Base-by-base conservation (phyloP, 257 asterid species). In the Petunia secreta region DNA sequence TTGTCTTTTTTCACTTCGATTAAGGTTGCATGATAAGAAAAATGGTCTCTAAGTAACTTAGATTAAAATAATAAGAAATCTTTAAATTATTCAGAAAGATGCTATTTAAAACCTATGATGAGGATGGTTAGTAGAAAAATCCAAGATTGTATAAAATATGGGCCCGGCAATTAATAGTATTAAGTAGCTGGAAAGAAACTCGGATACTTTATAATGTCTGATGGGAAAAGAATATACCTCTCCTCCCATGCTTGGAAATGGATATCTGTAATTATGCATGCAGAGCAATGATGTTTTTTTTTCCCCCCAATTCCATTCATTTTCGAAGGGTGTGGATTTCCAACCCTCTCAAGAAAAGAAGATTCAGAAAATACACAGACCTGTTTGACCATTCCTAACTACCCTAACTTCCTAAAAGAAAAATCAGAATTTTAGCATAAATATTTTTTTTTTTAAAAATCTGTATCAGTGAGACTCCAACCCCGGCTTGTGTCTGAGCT, bases 151-250 rank as follows among this genome's bases (percentile, higher is more conserved):
- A 0, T 16, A 46, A 46, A 46, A 25, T 25, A 2, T 4, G 59
- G 77, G 1, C 2, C 59, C 43, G 25, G 3, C 25, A 48, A 69
- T 69, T 46, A 48, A 69, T 69, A 69, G 77, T 46, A 25, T n/a
- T 9, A 69, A 46, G 59, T 69, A 43, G 6, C 0, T 69, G 14
- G 0, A 69, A 69, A 69, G 4, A 2, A 46, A 5, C 3, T 69
- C 0, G 0, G 43, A 46, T 69, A 69, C 59, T 69, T 46, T 69
- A 10, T 48, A 69, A 25, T 69, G 59, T 46, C 25, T 69, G 43
- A 69, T 46, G 7, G 43, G 58, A 48, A 69, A 69, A 69, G 59
- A 46, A 69, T 69, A 69, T 69, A 46, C 77, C 77, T 69, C 77
- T 69, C 43, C 25, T 69, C 77, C 1, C 59, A 46, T 0, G 77